phyloP scores from a whole-genome alignment of 768 basidiomycete genomes.

The Phylloporus sp. region DNA sequence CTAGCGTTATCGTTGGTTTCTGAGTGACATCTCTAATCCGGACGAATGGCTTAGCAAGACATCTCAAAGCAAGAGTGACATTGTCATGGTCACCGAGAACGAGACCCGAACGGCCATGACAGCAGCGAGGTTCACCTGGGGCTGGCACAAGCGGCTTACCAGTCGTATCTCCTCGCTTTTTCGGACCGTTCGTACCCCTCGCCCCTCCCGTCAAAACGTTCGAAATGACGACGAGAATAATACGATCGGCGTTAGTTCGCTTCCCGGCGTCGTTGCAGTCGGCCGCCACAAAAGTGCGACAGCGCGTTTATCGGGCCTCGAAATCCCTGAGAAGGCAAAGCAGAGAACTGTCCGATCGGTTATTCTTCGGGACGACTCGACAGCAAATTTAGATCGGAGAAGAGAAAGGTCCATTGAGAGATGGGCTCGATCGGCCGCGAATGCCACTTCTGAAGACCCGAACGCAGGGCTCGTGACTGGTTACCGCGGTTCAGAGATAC shows the following conservation, averaged over 20 bases:
- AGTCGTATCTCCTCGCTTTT: constrained; percentile 49
- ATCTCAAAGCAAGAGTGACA: constrained; percentile 44
- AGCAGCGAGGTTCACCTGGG: constrained; percentile 58
- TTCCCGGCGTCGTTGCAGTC: constrained; percentile 21
- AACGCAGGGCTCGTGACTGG: constrained; percentile 3
- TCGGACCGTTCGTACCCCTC: constrained; percentile 37
- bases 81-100: constrained; percentile 62
- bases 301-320: constrained; percentile 10
- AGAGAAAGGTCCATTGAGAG: constrained; percentile 32
- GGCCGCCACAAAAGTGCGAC: constrained; percentile 26
- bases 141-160: constrained; percentile 43
- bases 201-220: constrained; percentile 11
- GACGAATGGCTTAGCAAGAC: constrained; percentile 68
- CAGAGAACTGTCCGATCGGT: constrained; percentile 19
- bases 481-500: constrained; percentile 33
- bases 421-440: constrained; percentile 30
- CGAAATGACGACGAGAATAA: constrained; percentile 19
- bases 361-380: constrained; percentile 19
- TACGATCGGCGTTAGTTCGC: constrained; percentile 30
- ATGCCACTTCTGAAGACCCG: constrained; percentile 16
- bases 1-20: constrained; percentile 63
- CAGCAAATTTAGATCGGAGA: constrained; percentile 19
- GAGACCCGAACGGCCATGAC: constrained; percentile 78
- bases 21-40: constrained; percentile 61
- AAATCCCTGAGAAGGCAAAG: constrained; percentile 27